Evolutionary conservation across 805 yeast genomes (phyloP), one percentile per base, ranked within the genome.

Genomic region (Candida caryicola): DNA sequence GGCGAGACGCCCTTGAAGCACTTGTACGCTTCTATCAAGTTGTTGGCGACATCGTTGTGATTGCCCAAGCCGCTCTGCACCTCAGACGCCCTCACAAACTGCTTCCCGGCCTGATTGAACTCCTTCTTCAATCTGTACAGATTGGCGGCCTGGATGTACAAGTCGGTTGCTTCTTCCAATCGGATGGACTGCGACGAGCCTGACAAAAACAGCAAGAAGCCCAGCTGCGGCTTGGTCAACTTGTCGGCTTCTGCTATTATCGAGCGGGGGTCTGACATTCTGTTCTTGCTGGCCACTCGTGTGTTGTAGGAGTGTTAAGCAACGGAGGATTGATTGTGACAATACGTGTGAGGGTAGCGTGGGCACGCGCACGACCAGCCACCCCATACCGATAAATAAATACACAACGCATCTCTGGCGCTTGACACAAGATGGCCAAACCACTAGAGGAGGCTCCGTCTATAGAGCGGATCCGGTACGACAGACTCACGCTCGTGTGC

Each of bases 121-220:
- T 88, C 85, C 54, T 85, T 86, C 49, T 78, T 81, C 41, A 93
- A 64, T 45, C 90, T 77, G 68, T 81, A 93, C 19, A 79, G 74
- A 55, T 91, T 93, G n/a, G 95, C 99, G 2, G 99, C 99, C 61
- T 90, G 95, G 16, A 83, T 72, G 57, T 82, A 91, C 19, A 87
- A 64, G 47, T 93, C 99, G 3, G 90, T 82, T 3, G 99, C 98
- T 47, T 93, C 99, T 57, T 93, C 99, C 37, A 69, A 76, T 44
- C 86, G 75, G 45, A 76, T 73, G 3, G 80, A 65, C 23, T 74
- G 72, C 7, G 83, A 73, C 1, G 83, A 74, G 3, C 91, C 84
- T 37, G 88, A 74, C 15, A 84, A 53, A 40, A 67, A 61, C 44
- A 78, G 75, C 49, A 90, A 76, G 44, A 85, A 74, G 4, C 96